Evolutionary conservation across 768 basidiomycete genomes (phyloP), one percentile per base, ranked within the genome.

Genomic region (Tricholoma terreum): DNA sequence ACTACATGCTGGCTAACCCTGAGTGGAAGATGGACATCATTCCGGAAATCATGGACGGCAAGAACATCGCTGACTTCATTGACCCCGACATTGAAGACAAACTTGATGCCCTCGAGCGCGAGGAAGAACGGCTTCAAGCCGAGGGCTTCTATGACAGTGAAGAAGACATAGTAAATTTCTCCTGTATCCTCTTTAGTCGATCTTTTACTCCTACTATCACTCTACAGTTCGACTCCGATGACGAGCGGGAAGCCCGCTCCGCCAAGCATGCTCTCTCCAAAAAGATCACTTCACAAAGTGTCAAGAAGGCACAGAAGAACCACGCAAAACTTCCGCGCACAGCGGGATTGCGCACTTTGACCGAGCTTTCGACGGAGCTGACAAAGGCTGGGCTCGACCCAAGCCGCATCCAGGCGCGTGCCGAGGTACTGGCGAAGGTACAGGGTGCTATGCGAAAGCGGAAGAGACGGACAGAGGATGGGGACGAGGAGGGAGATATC

Each of bases 1-100:
- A 92, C 71, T 98, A 97, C 74, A 56, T 97, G 24, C 85, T 99
- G 57, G 80, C 85, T 21, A 86, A 97, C 68, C 85, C 90, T 35
- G 88, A 91, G 43, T 99, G 97, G 97, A 99, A 97, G 77, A 79
- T 85, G 76, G 97, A 99, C 67, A 80, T 84, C 62, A 89, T 98
- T n/a, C 97, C 97, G n/a, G 97, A 99, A 71, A 92, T 99, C 67
- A 86, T 93, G 87, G 86, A 98, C 63, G 97, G 97, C 75, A 98
- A 98, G 83, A 99, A 99, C 76, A 76, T 98, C 52, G 96, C 95
- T 21, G 97, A 99, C 78, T 99, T 99, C 60, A 91, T 98, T 71
- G 96, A 98, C 72, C 90, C 94, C 19, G 97, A 99, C 67, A 98
- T 99, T 59, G 87, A 85, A 17, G 95, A 95, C 73, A 96, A 94